Evolutionary conservation across 1,284 basidiomycete species (phyloP), one percentile per base, ranked within the genome.

Genomic region (Phylloporus sp.): DNA sequence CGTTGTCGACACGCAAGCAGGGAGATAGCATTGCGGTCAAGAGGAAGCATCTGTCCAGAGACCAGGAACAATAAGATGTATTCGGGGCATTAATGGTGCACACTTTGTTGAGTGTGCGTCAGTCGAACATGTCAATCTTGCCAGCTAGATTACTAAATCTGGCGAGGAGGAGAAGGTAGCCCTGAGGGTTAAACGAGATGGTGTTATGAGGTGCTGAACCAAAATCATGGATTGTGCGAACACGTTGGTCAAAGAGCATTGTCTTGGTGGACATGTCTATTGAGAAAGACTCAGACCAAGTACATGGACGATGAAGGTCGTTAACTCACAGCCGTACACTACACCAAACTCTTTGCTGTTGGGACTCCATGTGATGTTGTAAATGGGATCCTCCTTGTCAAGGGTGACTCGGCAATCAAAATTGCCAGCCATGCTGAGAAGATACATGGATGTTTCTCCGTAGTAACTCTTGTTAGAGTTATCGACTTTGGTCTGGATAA

Each of bases 401-500:
- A 98, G 84, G 6, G 90, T 87, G 40, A 99, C 92, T 31, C 95
- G 86, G 76, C 94, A 96, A 76, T 98, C 96, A 70, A 96, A 98
- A 69, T 94, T 93, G 42, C 97, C 96, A n/a, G 94, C 90, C n/a
- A 95, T 90, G 66, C 90, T 94, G 69, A 98, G 87, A 54, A 98
- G 86, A 78, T 98, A 98, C 70, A 99, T 82, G 68, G 95, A 94
- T 12, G 96, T 98, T 82, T 98, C 96, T 64, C 97, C 98, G 70
- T 98, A 99, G 79, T 99, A 99, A 72, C 92, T 96, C 84, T 95
- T 98, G 79, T 97, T 97, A 39, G 94, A 93, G 77, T 94, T 94
- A 77, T 99, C 97, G 63, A 98, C 96, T 70, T 99, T 98, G 11
- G 95, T 97, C 70, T 96, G 94, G 0, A 97, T 97, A 51, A 98